phyloP scores from a whole-genome alignment of 2,329 filamentous ascomycete genomes.

The Diaporthe destruens region DNA sequence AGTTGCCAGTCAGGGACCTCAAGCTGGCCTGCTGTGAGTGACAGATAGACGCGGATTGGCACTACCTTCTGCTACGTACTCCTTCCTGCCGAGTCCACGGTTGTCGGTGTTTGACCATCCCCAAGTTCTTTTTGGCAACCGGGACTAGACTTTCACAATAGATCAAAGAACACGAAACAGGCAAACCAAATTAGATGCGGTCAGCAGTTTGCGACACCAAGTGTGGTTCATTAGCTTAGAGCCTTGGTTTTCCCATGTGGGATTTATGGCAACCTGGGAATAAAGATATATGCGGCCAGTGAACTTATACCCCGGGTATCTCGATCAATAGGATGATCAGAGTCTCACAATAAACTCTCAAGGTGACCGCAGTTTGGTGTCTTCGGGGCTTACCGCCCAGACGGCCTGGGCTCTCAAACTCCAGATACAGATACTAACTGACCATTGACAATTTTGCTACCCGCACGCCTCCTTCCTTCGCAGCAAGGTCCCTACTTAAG shows the following conservation, averaged over 20 bases:
- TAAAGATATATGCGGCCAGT: slow-evolving; percentile 8
- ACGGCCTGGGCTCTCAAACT: background rate
- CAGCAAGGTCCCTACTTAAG: background rate
- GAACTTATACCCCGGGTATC: background rate
- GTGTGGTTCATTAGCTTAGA: background rate
- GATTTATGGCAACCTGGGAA: background rate
- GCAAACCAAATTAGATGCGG: background rate
- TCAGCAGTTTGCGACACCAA: slow-evolving; percentile 1
- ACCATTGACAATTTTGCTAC: background rate
- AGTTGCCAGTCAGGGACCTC: background rate
- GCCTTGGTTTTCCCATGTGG: background rate
- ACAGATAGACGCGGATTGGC: background rate
- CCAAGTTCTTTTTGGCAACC: background rate
- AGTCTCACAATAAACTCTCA: background rate
- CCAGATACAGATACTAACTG: background rate
- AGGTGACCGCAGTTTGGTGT: background rate
- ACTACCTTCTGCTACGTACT: background rate
- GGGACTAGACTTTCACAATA: slow-evolving; percentile 15
- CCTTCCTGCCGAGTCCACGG: background rate
- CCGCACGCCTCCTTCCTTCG: background rate
- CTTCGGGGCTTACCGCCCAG: background rate
- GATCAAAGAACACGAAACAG: slow-evolving; percentile 13
- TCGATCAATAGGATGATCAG: background rate
- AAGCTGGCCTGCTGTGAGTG: background rate
- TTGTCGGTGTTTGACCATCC: background rate